Evolutionary conservation across 1,139 yeast species (phyloP), one percentile per base, ranked within the genome.

Genomic region (Nematodospora anomalae): DNA sequence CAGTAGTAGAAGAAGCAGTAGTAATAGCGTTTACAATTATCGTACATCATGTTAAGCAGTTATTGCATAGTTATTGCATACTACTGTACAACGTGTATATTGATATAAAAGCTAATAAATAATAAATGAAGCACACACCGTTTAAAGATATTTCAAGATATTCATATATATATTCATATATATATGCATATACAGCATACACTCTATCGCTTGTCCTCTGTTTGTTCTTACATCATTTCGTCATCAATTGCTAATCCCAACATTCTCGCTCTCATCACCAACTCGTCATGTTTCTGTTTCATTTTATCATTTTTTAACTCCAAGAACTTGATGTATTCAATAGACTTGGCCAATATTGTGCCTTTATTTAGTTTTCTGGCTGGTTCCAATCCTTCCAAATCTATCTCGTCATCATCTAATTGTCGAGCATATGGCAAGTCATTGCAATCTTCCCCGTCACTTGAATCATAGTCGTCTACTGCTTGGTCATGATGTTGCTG

Each of bases 311-410:
- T 69, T 42, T 70, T 67, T 41, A 56, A 43, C 43, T 70, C 74
- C 35, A 70, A 53, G 42, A 67, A 68, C 47, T 65, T 62, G 46
- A 70, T 69, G 46, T 70, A 70, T 47, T 70, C 76, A 16, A 70
- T 64, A 12, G 69, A 63, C 46, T 70, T 70, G 34, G 72, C 62
- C 34, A 70, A 52, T 14, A 69, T 68, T 12, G 71, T 69, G 2
- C 74, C 74, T 50, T 70, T 70, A 47, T 68, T 69, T 33, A 70
- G 52, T 44, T 70, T 70, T 30, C 65, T 52, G 6, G 75, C 75
- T 1, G 75, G 75, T 42, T 67, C 71, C 36, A 70, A 55, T 3
- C 74, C 76, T 50, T 69, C 74, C 26, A 69, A 54, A 38, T 62
- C 68, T 29, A 50, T 47, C 16, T 46, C 44, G 22, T 38, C 49